Percentiles rank a stretch among this genome's conserved stretches.
Conservation (phyloP, 2,329 filamentous ascomycete genomes). For the Tetracladium maxilliforme region DNA sequence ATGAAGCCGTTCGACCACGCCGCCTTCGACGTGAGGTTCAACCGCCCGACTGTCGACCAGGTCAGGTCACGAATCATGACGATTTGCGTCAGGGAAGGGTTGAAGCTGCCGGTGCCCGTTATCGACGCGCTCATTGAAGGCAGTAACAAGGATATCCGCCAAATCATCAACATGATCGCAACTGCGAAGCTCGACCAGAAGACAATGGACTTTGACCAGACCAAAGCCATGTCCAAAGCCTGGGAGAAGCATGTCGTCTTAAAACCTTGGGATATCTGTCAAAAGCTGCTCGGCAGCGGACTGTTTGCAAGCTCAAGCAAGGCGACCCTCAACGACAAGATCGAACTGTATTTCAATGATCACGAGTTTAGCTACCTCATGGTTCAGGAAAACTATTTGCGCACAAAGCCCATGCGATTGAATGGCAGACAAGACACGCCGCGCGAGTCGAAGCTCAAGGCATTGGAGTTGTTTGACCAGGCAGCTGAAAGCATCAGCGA, state of each 20-base stretch:
- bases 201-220: conserved; percentile 68
- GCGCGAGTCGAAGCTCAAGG: conserved; percentile 61
- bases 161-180: conserved; percentile 97
- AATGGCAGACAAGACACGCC: conserved; percentile 40
- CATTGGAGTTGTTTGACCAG: conserved; percentile 73
- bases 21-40: conserved; percentile 74
- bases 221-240: conserved; percentile 88
- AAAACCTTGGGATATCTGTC: conserved; percentile 96
- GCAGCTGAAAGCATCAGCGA: conserved; percentile 95
- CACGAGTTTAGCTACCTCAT: conserved; percentile 96
- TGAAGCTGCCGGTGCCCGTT: conserved; percentile 72
- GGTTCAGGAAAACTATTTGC: conserved; percentile 96
- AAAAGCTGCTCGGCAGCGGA: conserved; percentile 78
- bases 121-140: conserved; percentile 92
- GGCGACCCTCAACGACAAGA: conserved; percentile 87
- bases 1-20: conserved; percentile 96
- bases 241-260: conserved; percentile 97
- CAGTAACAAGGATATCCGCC: conserved; percentile 87
- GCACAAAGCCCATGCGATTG: conserved; percentile 58
- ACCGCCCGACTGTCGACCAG: conserved; percentile 78
- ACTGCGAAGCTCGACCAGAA: conserved; percentile 80
- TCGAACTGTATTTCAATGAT: conserved; percentile 97
- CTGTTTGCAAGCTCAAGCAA: conserved; percentile 77
- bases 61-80: conserved; percentile 88
- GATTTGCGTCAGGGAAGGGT: conserved; percentile 79